Evolutionary conservation across 805 yeast species (phyloP).

Genomic region (Candida ponderosae): DNA sequence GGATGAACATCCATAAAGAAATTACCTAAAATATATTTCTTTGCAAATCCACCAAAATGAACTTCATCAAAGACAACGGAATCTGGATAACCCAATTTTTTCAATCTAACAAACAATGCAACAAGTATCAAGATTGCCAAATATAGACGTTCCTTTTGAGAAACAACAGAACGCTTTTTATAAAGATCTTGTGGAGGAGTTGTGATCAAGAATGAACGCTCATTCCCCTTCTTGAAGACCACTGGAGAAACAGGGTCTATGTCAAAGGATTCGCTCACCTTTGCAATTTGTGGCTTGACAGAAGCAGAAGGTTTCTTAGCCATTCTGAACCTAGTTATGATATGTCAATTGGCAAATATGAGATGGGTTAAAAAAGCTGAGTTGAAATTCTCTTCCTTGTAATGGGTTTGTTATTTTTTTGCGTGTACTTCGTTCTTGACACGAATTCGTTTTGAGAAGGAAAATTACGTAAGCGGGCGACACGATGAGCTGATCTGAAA

Average conservation of each 20-base stretch:
- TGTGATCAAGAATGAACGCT: slow-evolving; percentile 47
- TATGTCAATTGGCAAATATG: too few relatives aligned
- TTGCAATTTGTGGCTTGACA: too few relatives aligned
- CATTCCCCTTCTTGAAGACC: slow-evolving; percentile 39
- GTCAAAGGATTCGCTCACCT: background rate
- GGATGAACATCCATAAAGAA: slow-evolving; percentile 76
- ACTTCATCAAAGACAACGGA: slow-evolving; percentile 91
- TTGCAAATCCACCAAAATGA: slow-evolving; percentile 95
- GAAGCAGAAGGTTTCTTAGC: slow-evolving; percentile 1
- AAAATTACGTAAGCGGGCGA: too few relatives aligned
- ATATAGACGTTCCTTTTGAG: slow-evolving; percentile 31
- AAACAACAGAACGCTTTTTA: slow-evolving; percentile 31
- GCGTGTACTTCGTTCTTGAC: too few relatives aligned
- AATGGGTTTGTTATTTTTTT: too few relatives aligned
- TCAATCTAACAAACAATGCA: slow-evolving; percentile 53
- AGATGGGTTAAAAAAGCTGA: too few relatives aligned
- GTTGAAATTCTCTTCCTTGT: too few relatives aligned
- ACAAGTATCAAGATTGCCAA: slow-evolving; percentile 37
- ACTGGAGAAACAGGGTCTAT: slow-evolving; percentile 36
- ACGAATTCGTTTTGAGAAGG: too few relatives aligned
- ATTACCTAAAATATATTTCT: slow-evolving; percentile 59
- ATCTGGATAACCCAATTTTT: slow-evolving; percentile 56
- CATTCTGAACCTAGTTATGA: background rate
- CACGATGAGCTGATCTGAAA: too few relatives aligned
- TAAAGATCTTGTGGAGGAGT: slow-evolving; percentile 35